Conservation (phyloP, 1,139 yeast genomes). For the Blastobotrys indianensis region DNA sequence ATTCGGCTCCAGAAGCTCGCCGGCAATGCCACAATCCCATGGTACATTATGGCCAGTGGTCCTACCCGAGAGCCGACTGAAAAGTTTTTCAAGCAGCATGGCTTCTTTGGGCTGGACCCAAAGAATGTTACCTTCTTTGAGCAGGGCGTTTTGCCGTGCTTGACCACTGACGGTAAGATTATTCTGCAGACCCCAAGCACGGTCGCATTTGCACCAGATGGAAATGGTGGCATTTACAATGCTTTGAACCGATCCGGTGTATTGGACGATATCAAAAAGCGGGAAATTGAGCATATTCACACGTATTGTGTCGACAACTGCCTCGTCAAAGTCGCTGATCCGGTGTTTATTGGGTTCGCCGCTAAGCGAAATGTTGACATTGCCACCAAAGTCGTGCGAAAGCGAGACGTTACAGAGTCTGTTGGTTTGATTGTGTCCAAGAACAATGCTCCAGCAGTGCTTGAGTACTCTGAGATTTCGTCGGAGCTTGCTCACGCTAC, state of each 20-base stretch:
- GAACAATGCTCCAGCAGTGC: slow-evolving; percentile 70
- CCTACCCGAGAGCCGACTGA: slow-evolving; percentile 82
- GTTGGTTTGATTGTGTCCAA: slow-evolving; percentile 86
- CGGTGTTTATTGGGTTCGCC: slow-evolving; percentile 84
- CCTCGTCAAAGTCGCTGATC: slow-evolving; percentile 91
- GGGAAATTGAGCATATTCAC: slow-evolving; percentile 83
- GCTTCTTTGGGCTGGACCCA: slow-evolving; percentile 62
- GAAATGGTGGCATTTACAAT: slow-evolving; percentile 93
- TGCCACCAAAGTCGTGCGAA: slow-evolving; percentile 93
- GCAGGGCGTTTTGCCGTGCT: slow-evolving; percentile 94
- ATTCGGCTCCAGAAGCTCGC: slow-evolving; percentile 57
- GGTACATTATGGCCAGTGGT: slow-evolving; percentile 96
- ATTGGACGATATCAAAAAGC: slow-evolving; percentile 58
- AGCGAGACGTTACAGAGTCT: slow-evolving; percentile 77
- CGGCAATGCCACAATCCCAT: slow-evolving; percentile 45
- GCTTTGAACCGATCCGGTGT: slow-evolving; percentile 66
- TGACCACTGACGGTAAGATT: slow-evolving; percentile 67
- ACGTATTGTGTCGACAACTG: slow-evolving; percentile 97
- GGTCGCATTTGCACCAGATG: slow-evolving; percentile 89
- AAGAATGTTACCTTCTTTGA: slow-evolving; percentile 72
- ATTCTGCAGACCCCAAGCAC: slow-evolving; percentile 50
- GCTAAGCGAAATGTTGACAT: slow-evolving; percentile 57
- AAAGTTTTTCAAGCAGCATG: slow-evolving; percentile 52
- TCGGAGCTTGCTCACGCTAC: slow-evolving; percentile 61
- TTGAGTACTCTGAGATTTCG: slow-evolving; percentile 91